Evolutionary conservation across 805 yeast species (phyloP).

Genomic region (Myxozyma lipomycoides): DNA sequence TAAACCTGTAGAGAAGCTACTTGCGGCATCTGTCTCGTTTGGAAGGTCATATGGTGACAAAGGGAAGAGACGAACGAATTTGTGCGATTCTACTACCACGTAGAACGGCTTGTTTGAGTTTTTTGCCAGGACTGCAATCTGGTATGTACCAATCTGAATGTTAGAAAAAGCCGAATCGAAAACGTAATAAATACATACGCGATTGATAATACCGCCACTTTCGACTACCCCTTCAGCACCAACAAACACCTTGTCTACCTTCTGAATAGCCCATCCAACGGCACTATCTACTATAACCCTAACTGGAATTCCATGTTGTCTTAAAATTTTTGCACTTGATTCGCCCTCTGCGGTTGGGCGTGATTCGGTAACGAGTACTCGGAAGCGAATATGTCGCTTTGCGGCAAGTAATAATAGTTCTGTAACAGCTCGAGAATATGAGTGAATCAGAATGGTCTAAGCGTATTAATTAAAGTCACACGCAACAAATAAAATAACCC

Average conservation of each 20-base stretch:
- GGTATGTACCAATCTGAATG: slow-evolving; percentile 72
- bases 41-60: slow-evolving; percentile 90
- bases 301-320: slow-evolving; percentile 75
- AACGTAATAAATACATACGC: slow-evolving; percentile 36
- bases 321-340: slow-evolving; percentile 63
- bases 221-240: slow-evolving; percentile 99
- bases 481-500: neutral
- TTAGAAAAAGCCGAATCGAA: neutral
- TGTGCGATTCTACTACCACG: slow-evolving; percentile 91
- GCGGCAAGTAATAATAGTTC: slow-evolving; percentile 74
- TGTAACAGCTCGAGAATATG: slow-evolving; percentile 84
- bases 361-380: slow-evolving; percentile 90
- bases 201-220: slow-evolving; percentile 95
- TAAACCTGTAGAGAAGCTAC: slow-evolving; percentile 10
- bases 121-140: slow-evolving; percentile 87
- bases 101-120: slow-evolving; percentile 89
- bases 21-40: slow-evolving; percentile 34
- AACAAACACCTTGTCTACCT: slow-evolving; percentile 86
- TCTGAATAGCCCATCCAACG: slow-evolving; percentile 86
- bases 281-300: slow-evolving; percentile 87
- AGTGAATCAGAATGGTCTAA: slow-evolving; percentile 67
- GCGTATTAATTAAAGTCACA: neutral
- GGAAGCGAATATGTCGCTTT: slow-evolving; percentile 70
- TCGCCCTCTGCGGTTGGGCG: slow-evolving; percentile 77
- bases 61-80: slow-evolving; percentile 94